phyloP scores from a whole-genome alignment of 257 asterid genomes.

The Solanum sejunctum region DNA sequence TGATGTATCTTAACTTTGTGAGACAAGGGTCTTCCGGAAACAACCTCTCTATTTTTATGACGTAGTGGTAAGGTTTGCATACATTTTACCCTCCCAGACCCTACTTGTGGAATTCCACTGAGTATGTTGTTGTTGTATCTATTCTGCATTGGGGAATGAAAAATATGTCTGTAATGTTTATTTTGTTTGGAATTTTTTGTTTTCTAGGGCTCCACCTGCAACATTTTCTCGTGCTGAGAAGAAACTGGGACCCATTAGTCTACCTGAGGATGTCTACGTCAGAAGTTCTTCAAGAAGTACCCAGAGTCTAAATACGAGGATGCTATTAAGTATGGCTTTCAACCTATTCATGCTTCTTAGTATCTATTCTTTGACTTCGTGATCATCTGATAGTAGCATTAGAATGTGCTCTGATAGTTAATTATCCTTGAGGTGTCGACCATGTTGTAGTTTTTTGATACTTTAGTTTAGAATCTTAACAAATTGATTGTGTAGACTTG shows the following conservation, averaged over 20 bases:
- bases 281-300: conserved; percentile 57
- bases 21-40: no score
- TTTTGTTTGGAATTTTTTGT: neutral
- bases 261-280: conserved; percentile 78
- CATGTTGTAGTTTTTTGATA: neutral
- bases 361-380: neutral
- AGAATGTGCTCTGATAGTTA: neutral
- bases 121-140: no score
- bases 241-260: conserved; percentile 44
- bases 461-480: neutral
- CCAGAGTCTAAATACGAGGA: conserved; percentile 63
- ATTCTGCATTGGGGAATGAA: neutral
- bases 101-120: no score
- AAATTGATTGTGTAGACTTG: neutral
- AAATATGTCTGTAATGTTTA: neutral
- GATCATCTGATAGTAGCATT: neutral
- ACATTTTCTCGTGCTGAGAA: conserved; percentile 66
- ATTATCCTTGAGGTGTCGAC: neutral
- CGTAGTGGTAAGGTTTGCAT: no score
- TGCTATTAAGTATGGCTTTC: conserved; percentile 50
- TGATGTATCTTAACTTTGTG: no score
- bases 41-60: no score
- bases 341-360: neutral
- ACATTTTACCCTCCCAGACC: no score
- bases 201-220: conserved; percentile 75